phyloP scores from a whole-genome alignment of 2,329 filamentous ascomycete genomes.

The Cladophialophora exuberans region DNA sequence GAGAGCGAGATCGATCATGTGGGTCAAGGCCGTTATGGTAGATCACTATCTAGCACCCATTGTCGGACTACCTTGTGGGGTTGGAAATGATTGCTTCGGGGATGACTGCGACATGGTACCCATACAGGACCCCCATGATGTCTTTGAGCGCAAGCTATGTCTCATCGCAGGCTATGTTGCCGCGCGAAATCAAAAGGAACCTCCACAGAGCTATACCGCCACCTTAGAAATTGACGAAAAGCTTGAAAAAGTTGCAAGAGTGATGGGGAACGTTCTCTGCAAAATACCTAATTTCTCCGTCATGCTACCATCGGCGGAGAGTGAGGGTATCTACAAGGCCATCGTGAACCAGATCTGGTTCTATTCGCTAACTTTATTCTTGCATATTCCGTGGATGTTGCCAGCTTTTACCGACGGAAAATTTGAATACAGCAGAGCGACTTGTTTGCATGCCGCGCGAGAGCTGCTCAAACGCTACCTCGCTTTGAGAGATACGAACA shows the following conservation, averaged over 20 bases:
- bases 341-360: conserved; percentile 57
- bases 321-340: neutral
- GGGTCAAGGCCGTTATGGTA: conserved; percentile 43
- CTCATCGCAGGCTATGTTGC: conserved; percentile 51
- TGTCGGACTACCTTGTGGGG: conserved; percentile 44
- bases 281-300: conserved; percentile 34
- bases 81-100: conserved; percentile 26
- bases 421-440: conserved; percentile 55
- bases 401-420: conserved; percentile 39
- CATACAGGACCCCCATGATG: conserved; percentile 1
- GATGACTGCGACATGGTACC: neutral
- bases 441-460: conserved; percentile 55
- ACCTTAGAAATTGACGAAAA: conserved; percentile 41
- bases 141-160: conserved; percentile 29
- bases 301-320: conserved; percentile 32
- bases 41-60: conserved; percentile 47
- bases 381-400: conserved; percentile 61
- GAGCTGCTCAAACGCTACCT: conserved; percentile 53
- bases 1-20: conserved; percentile 33
- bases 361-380: conserved; percentile 54
- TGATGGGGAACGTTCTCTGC: conserved; percentile 56
- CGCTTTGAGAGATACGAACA: conserved; percentile 40
- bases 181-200: conserved; percentile 48
- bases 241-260: conserved; percentile 47
- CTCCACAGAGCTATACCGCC: conserved; percentile 39